Percentiles rank a stretch among this genome's conserved stretches.
These are phyloP conservation scores for apple (Malus domestica) DNA, from an alignment of 306 rosid genomes.

Conservation along the genomic window DNA sequence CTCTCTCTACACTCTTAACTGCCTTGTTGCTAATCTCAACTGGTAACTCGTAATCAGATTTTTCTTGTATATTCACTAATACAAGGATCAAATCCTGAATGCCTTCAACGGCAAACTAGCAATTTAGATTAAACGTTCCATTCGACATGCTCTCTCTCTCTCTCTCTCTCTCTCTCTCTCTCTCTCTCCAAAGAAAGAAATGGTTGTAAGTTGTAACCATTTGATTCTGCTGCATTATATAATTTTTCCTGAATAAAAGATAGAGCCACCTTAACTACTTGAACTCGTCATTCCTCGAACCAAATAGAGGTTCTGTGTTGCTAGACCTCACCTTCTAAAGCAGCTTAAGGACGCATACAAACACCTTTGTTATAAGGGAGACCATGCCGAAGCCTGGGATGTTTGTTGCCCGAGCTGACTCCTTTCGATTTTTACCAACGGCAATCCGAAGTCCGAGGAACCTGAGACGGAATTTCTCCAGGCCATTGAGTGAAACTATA, in stretches of 20 bases:
- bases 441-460: not conserved
- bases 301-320: not conserved
- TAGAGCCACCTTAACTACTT: not conserved
- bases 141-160: not conserved
- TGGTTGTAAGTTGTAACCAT: not conserved
- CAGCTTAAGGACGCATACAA: not conserved
- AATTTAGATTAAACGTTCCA: constrained; percentile 5
- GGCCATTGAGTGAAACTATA: not conserved
- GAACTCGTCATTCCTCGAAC: not conserved
- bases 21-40: constrained; percentile 26
- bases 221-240: not conserved
- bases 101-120: not conserved
- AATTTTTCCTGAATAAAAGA: not conserved
- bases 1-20: constrained; percentile 20
- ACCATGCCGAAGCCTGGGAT: not conserved
- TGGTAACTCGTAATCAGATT: constrained; percentile 18
- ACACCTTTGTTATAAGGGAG: constrained; percentile 19
- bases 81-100: constrained; percentile 7
- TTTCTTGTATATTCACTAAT: constrained; percentile 34
- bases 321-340: not conserved
- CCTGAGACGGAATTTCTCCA: not conserved
- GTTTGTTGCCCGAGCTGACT: not conserved
- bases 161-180: not conserved
- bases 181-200: not conserved
- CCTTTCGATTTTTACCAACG: not conserved